Evolutionary conservation across 129 eudicot species (phyloP).

Genomic region (Escallonia rubra): DNA sequence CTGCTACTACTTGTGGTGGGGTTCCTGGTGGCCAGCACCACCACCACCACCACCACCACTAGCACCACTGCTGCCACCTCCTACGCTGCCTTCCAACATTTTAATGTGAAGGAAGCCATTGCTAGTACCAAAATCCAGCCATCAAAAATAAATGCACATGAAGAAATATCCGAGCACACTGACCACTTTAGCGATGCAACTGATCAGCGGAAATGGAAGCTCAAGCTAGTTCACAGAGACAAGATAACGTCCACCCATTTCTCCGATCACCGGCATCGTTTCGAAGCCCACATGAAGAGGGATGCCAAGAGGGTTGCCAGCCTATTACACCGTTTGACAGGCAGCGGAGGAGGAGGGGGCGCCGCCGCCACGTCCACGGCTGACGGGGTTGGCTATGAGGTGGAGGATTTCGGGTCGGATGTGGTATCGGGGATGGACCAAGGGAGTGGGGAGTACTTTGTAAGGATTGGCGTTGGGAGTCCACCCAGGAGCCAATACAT

Average conservation of each 20-base stretch:
- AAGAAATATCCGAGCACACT: background rate
- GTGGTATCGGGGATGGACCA: slow-evolving; percentile 91
- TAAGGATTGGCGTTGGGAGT: slow-evolving; percentile 80
- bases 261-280: slow-evolving; percentile 31
- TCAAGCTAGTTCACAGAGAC: slow-evolving; percentile 68
- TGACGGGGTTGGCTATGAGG: slow-evolving; percentile 30
- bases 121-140: slow-evolving; percentile 14
- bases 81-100: slow-evolving; percentile 46
- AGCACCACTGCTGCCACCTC: slow-evolving; percentile 21
- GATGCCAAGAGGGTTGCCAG: slow-evolving; percentile 54
- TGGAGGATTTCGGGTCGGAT: slow-evolving; percentile 78
- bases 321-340: slow-evolving; percentile 20
- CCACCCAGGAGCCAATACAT: slow-evolving; percentile 76
- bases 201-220: slow-evolving; percentile 30
- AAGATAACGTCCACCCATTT: slow-evolving; percentile 27
- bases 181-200: background rate
- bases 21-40: slow-evolving; percentile 13
- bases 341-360: slow-evolving; percentile 14
- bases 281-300: slow-evolving; percentile 53
- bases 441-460: slow-evolving; percentile 92
- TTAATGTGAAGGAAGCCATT: slow-evolving; percentile 45
- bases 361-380: slow-evolving; percentile 4
- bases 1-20: slow-evolving; percentile 3
- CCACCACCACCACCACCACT: slow-evolving; percentile 31
- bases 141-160: slow-evolving; percentile 24